Evolutionary conservation across 2,329 filamentous ascomycete genomes (phyloP), one percentile per base, ranked within the genome.

Genomic region (Aureobasidium sp.): DNA sequence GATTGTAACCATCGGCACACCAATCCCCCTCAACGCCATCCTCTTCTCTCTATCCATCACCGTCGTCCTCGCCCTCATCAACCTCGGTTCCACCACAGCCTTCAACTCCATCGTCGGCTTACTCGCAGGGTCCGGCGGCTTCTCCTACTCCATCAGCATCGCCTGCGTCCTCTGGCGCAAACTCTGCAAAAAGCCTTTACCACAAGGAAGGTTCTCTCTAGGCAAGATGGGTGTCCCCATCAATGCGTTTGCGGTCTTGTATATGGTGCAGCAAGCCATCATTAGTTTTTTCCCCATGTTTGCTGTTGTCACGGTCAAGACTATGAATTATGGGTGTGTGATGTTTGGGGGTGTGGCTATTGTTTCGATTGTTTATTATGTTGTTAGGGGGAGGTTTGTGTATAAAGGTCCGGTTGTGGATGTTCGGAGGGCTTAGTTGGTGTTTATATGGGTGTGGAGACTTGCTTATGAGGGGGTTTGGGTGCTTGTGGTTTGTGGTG

Each of bases 81-180:
- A 71, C 20, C 66, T 74, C 36, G 68, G 68, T 49, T 71, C 70
- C n/a, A 75, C 70, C 27, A 73, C 74, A 3, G 77, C 75, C 27
- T 71, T 80, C 52, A 73, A 75, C 63, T 75, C 75, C 36, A 76
- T 78, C 45, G 72, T 77, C 25, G 72, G 75, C 2, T 70, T 79
- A 3, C 70, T 69, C 5, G 69, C 73, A 6, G 73, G 69, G 27
- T 73, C 76, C 1, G 68, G 76, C 14, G 68, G 80, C 22, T 70
- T 69, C 12, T 73, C 78, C 5, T 77, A 77, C 63, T 73, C 76
- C 45, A 67, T 74, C 64, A 71, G 70, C 34, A 74, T 76, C 47
- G 68, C 68, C 39, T 74, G 70, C 59, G 44, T 77, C 0, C 55
- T 58, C 14, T 48, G 31, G 37, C 22, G 55, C 2, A 58, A 58